Base-by-base conservation (phyloP, 2,329 filamentous ascomycete genomes). In the Colletotrichum incanum region DNA sequence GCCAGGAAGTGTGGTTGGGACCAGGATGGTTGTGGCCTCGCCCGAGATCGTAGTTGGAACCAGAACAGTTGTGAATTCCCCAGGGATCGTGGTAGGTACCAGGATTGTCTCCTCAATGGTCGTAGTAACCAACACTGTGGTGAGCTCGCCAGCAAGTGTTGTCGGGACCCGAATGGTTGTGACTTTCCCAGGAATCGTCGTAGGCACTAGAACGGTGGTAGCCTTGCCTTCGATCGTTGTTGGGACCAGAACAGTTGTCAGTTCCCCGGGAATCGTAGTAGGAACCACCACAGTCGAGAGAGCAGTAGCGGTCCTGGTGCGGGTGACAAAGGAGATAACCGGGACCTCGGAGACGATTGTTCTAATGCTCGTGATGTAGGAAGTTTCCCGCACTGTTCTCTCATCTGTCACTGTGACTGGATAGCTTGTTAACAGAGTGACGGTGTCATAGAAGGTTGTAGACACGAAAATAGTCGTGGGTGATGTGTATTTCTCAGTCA, bases 361-460 rank as follows among this genome's bases (percentile, higher is more conserved):
- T 26, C 31, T 49, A 18, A 62, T 37, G 34, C 34, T 52, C 6
- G 67, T 73, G 5, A 68, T 58, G 9, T 50, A 71, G 23, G 58
- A 71, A 4, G 71, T 73, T 41, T 71, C 43, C 49, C 61, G 56
- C 8, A 71, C 55, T 1, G 71, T 73, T 3, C 58, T 69, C 20
- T 73, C 71, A 37, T 66, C 60, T 1, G 72, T 68, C 18, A 75
- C 63, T 2, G 75, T 76, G 20, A 76, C 72, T 3, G 74, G 62
- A 28, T 73, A 66, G 28, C 74, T 72, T 37, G 74, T 75, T 0
- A 72, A 70, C 14, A 76, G 45, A 0, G 71, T 73, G 37, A 74
- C 63, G 5, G 76, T 76, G 2, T 74, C 67, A 1, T 67, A 60
- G 14, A 74, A 62, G 1, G 71, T 73, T 12, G 47, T 71, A 9